Percentiles rank a stretch among this genome's conserved stretches.
These are phyloP conservation scores for Paramyrothecium sp. DNA, from an alignment of 2,329 filamentous ascomycete genomes.

Conservation along the genomic window DNA sequence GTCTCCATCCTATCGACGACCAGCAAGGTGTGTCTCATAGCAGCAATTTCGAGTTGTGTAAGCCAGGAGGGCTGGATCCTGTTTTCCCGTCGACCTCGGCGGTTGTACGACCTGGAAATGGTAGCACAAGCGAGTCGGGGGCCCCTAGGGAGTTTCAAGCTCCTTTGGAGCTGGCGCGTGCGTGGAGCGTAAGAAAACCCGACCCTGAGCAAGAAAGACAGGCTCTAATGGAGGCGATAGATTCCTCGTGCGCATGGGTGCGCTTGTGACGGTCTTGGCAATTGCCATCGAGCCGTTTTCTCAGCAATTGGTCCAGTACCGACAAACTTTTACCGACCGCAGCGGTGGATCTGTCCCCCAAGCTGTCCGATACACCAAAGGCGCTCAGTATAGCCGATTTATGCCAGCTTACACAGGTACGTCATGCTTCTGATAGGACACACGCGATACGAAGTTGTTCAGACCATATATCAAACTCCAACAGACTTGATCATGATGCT, in stretches of 20 bases:
- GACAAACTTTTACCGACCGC: not conserved
- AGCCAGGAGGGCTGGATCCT: constrained; percentile 14
- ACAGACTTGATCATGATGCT: too few species aligned
- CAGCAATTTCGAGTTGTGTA: constrained; percentile 8
- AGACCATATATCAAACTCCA: too few species aligned
- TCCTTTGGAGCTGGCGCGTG: constrained; percentile 5
- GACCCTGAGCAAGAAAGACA: not conserved
- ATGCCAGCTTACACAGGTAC: not conserved
- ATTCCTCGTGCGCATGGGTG: constrained; percentile 8
- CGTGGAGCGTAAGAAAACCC: constrained; percentile 6
- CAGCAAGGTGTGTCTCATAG: constrained; percentile 7
- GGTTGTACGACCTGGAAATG: constrained; percentile 12
- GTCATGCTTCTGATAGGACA: too few species aligned
- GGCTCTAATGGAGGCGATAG: not conserved
- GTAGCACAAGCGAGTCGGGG: constrained; percentile 11
- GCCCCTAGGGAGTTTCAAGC: constrained; percentile 8
- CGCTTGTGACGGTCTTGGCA: constrained; percentile 10
- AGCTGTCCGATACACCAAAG: constrained; percentile 8
- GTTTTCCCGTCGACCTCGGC: constrained; percentile 6
- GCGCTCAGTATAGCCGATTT: not conserved
- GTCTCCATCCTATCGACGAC: constrained; percentile 11
- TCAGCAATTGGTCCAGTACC: constrained; percentile 11
- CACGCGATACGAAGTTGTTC: too few species aligned
- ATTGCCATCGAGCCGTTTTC: constrained; percentile 14
- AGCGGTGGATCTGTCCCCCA: constrained; percentile 2